Evolutionary conservation across 441 rosid species (phyloP), one percentile per base, ranked within the genome.

Genomic region (Capsella rubella): DNA sequence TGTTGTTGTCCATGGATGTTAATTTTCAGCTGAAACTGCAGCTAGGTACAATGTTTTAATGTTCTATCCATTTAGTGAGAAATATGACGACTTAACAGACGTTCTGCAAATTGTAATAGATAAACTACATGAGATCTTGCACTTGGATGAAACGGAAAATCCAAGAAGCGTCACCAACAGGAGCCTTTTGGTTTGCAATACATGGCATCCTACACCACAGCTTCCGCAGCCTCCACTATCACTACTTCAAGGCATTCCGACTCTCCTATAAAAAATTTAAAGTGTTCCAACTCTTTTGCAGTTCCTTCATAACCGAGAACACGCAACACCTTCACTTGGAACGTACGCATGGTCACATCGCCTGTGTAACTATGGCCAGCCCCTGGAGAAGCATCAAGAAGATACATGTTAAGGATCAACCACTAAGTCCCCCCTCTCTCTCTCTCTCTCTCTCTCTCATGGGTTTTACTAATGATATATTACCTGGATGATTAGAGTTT

Each of bases 41-140:
- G 70, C 55, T 55, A 4, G 35, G 53, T 76, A 63, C 71, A 69
- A 16, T 76, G 74, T 61, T 61, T 65, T 63, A 75, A 75, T 54
- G 71, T 55, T 55, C 3, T 56, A 34, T 69, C 6, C 54, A 56
- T 56, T 21, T 56, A 76, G 75, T 63, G 71, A 67, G 66, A 34
- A 34, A 76, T 6, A 54, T 55, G 40, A 56, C 37, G 11, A 53
- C 15, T 21, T 4, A 47, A 74, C 49, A 73, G 55, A 60, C 42
- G 32, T 21, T 15, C 43, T 42, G 61, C 63, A 74, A 57, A 15
- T 40, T 34, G 64, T 43, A 67, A 34, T 34, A 58, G 37, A 58
- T 29, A 67, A 21, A 21, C 25, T 21, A 21, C 25, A 21, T 21
- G 25, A 21, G 25, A 1, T 21, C 25, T 21, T 21, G 25, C 25